Conservation (phyloP, 2,329 filamentous ascomycete genomes). For the Pseudogymnoascus sp. region DNA sequence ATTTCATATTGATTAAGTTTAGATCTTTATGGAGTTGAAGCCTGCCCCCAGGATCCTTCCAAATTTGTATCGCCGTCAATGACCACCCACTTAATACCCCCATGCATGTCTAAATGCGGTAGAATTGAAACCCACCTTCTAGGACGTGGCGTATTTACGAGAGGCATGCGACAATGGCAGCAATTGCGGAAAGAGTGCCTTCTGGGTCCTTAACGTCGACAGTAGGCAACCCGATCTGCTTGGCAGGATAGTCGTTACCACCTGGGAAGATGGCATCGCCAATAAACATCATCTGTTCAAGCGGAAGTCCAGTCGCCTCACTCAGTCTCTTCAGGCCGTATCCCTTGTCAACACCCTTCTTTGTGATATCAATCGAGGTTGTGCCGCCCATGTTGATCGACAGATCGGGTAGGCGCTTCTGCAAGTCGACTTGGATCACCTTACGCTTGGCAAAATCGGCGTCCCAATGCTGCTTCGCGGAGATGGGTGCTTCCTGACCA, state of each 20-base stretch:
- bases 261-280: constrained; percentile 38
- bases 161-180: neutral
- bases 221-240: constrained; percentile 27
- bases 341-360: constrained; percentile 35
- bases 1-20: neutral
- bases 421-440: constrained; percentile 35
- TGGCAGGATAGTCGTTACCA: constrained; percentile 36
- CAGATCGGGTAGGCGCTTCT: constrained; percentile 31
- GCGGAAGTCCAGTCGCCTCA: constrained; percentile 25
- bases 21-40: neutral
- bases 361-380: constrained; percentile 37
- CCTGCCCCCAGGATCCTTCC: neutral
- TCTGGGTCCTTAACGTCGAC: neutral
- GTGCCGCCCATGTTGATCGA: constrained; percentile 39
- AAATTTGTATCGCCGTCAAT: neutral
- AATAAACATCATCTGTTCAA: constrained; percentile 37
- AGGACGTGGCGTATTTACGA: neutral
- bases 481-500: constrained; percentile 35
- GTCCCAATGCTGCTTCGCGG: constrained; percentile 35
- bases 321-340: constrained; percentile 16
- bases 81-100: no score
- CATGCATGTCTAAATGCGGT: neutral
- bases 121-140: neutral
- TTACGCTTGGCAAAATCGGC: constrained; percentile 37
- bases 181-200: neutral